phyloP scores from a whole-genome alignment of 768 basidiomycete species.

The Russula lepida region DNA sequence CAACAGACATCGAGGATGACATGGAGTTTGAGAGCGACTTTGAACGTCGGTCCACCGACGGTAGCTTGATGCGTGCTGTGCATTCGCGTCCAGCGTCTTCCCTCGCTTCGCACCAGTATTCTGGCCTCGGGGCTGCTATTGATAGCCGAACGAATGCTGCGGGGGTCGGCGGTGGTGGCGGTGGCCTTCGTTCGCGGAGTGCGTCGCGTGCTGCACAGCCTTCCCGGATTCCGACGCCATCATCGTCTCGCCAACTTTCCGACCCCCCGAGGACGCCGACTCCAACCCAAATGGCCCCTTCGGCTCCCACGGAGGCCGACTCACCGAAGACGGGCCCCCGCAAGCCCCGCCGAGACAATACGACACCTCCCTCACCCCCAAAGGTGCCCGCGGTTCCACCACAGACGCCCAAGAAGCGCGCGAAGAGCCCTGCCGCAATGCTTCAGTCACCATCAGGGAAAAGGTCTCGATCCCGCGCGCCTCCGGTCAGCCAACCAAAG shows the following conservation, averaged over 20 bases:
- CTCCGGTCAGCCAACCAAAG: slow-evolving; percentile 28
- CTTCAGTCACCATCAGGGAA: slow-evolving; percentile 28
- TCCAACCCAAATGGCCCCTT: slow-evolving; percentile 30
- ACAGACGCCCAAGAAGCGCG: slow-evolving; percentile 33
- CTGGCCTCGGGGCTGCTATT: slow-evolving; percentile 5
- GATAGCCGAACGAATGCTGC: slow-evolving; percentile 5
- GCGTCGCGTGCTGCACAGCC: slow-evolving; percentile 15
- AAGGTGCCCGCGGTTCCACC: slow-evolving; percentile 12
- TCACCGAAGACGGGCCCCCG: slow-evolving; percentile 18
- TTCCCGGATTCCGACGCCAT: slow-evolving; percentile 19
- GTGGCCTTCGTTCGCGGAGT: slow-evolving; percentile 14
- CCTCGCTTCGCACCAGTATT: slow-evolving; percentile 1
- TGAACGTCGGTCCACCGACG: slow-evolving; percentile 3
- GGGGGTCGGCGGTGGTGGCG: neutral
- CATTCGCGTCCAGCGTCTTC: neutral
- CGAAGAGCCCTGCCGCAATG: slow-evolving; percentile 41
- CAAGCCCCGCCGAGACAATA: slow-evolving; percentile 14
- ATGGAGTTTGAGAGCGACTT: slow-evolving; percentile 25
- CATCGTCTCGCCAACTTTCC: slow-evolving; percentile 33
- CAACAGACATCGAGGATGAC: slow-evolving; percentile 64
- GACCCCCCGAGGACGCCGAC: slow-evolving; percentile 39
- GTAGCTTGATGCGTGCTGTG: neutral
- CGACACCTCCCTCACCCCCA: slow-evolving; percentile 14
- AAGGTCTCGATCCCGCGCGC: slow-evolving; percentile 34
- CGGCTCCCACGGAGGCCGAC: slow-evolving; percentile 30